These are phyloP conservation scores for Podospora fimiseda DNA, from an alignment of 495 filamentous ascomycete genomes.

Conservation along the genomic window DNA sequence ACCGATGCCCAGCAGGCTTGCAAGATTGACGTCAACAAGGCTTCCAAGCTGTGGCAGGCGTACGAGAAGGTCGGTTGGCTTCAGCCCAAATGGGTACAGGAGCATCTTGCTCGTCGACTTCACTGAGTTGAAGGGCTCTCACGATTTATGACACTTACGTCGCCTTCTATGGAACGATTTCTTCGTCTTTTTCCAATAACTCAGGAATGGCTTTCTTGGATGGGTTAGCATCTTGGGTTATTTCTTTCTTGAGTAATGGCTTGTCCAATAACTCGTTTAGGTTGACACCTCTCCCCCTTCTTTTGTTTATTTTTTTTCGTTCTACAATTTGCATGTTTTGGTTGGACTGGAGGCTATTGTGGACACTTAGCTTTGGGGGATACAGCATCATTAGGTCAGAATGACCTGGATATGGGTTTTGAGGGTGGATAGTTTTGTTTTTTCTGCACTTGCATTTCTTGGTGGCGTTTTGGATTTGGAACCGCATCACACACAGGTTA, in stretches of 20 bases:
- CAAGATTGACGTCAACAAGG: conserved; percentile 99
- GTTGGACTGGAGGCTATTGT: neutral
- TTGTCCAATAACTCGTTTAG: too few relatives aligned
- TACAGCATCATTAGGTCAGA: conserved; percentile 4
- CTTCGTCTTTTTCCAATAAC: neutral
- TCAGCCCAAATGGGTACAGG: conserved; percentile 52
- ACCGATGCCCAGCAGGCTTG: conserved; percentile 96
- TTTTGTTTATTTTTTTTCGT: neutral
- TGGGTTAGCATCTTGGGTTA: neutral
- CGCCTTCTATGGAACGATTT: too few relatives aligned
- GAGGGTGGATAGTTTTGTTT: neutral
- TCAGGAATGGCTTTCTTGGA: neutral
- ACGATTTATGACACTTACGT: too few relatives aligned
- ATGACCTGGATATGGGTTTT: neutral
- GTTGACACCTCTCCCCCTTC: neutral
- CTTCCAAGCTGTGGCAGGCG: conserved; percentile 88
- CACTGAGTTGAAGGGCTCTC: too few relatives aligned
- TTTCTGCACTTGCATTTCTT: conserved; percentile 7
- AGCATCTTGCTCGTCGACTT: conserved; percentile 33
- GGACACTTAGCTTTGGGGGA: neutral
- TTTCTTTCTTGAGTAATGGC: too few relatives aligned
- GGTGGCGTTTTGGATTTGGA: neutral
- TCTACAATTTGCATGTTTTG: conserved; percentile 4
- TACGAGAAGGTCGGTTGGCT: conserved; percentile 92
- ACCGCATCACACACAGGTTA: neutral